Conservation (phyloP, 2,329 filamentous ascomycete genomes). For the Colletotrichum magnum region DNA sequence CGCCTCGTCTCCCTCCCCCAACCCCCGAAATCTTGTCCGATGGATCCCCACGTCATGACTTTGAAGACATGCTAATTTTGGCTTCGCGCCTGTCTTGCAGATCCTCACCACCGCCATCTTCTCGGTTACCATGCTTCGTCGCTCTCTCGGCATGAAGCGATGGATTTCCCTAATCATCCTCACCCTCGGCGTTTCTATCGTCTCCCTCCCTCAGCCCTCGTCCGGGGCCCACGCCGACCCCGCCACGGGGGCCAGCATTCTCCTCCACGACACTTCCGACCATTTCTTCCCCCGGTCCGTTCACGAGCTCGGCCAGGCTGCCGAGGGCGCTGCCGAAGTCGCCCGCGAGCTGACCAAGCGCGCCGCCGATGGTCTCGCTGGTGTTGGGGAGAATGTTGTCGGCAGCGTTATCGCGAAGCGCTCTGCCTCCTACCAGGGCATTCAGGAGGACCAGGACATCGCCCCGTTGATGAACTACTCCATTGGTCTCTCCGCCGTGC, state of each 20-base stretch:
- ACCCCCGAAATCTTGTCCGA: background rate
- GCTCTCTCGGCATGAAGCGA: conserved; percentile 78
- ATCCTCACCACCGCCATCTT: conserved; percentile 92
- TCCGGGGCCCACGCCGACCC: conserved; percentile 59
- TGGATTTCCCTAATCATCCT: conserved; percentile 87
- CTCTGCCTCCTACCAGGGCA: conserved; percentile 92
- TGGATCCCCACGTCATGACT: background rate
- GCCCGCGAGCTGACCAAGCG: conserved; percentile 66
- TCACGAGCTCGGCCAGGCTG: conserved; percentile 77
- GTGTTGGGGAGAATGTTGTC: conserved; percentile 44
- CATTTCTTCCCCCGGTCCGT: conserved; percentile 84
- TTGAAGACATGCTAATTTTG: conserved; percentile 2
- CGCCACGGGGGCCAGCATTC: conserved; percentile 69
- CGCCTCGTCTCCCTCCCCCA: conserved; percentile 24
- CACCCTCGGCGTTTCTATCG: conserved; percentile 85
- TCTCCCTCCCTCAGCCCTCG: conserved; percentile 75
- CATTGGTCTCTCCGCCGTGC: conserved; percentile 82
- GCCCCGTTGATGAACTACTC: conserved; percentile 79
- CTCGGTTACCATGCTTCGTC: conserved; percentile 82
- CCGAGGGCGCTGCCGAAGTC: conserved; percentile 60
- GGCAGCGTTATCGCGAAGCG: conserved; percentile 69
- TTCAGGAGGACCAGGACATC: conserved; percentile 73
- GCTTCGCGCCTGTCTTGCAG: conserved; percentile 49
- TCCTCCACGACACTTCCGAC: conserved; percentile 74
- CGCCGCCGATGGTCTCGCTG: conserved; percentile 53